Percentiles rank a stretch among this genome's conserved stretches.
These are phyloP conservation scores for Chlorella sp. DNA, from an alignment of 139 green algal species.

Conservation along the genomic window DNA sequence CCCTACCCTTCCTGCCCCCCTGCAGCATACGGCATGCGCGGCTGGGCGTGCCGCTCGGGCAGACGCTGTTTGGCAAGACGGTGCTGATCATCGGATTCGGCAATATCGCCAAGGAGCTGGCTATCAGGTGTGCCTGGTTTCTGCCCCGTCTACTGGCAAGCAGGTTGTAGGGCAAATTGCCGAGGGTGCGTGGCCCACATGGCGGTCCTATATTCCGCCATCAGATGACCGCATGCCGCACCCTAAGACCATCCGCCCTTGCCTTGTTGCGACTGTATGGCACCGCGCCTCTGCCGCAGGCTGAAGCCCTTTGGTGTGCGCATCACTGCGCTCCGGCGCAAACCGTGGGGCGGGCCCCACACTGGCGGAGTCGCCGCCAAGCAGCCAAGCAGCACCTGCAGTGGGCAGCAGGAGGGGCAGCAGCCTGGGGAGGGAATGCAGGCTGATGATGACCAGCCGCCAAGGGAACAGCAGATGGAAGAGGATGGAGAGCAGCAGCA, in stretches of 20 bases:
- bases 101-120: conserved; percentile 62
- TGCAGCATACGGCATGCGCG: conserved; percentile 31
- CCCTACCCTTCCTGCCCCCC: neutral
- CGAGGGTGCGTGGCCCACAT: neutral
- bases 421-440: neutral
- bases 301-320: conserved; percentile 49
- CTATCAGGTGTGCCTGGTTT: conserved; percentile 34
- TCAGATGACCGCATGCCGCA: neutral
- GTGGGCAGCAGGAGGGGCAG: neutral
- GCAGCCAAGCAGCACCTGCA: neutral
- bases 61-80: conserved; percentile 48
- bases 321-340: conserved; percentile 4
- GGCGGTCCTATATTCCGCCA: neutral
- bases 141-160: no score
- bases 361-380: neutral
- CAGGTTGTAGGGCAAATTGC: no score
- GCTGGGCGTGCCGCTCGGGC: conserved; percentile 52
- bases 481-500: neutral
- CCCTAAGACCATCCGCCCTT: no score
- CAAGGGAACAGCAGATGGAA: neutral
- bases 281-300: conserved; percentile 28
- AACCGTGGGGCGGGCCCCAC: neutral
- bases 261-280: no score
- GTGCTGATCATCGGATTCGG: conserved; percentile 61
- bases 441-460: neutral